Percentiles rank a stretch among this genome's conserved stretches.
Conservation (phyloP, 2,329 filamentous ascomycete genomes). For the Didymella exigua region DNA sequence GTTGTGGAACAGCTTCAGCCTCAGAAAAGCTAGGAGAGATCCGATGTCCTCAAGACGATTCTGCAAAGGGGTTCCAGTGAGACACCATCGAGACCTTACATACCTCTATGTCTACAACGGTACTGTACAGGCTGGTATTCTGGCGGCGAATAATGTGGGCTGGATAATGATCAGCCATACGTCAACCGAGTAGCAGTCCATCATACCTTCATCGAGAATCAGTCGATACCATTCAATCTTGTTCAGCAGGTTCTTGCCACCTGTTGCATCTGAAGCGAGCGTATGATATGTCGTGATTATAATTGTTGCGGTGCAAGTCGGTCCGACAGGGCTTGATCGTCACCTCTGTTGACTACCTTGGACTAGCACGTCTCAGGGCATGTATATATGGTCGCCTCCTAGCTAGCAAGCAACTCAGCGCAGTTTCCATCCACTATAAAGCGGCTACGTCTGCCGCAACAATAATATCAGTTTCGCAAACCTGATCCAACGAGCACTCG, state of each 20-base stretch:
- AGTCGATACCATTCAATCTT: conserved; percentile 38
- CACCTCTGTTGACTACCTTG: too few species aligned
- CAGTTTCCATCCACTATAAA: too few species aligned
- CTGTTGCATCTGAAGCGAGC: conserved; percentile 22
- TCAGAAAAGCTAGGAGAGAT: conserved; percentile 57
- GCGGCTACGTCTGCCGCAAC: too few species aligned
- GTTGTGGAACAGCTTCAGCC: conserved; percentile 52
- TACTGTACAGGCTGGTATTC: conserved; percentile 53
- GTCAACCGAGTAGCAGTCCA: conserved; percentile 51
- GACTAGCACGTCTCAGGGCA: too few species aligned
- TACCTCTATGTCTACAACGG: conserved; percentile 52
- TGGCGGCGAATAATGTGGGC: conserved; percentile 58
- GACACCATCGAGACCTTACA: conserved; percentile 55
- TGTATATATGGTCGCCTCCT: too few species aligned
- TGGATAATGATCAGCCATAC: conserved; percentile 20
- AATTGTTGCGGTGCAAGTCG: too few species aligned
- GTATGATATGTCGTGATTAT: conserved; percentile 43
- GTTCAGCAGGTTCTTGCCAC: conserved; percentile 15
- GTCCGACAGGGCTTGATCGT: too few species aligned
- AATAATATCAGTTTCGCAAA: conserved; percentile 31
- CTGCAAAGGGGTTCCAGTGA: conserved; percentile 55
- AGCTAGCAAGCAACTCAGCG: too few species aligned
- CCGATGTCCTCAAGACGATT: conserved; percentile 60
- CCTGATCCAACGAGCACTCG: conserved; percentile 5
- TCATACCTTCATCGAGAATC: conserved; percentile 49